A percentile compares a stretch with the other conserved stretches of the same genome.
These are phyloP conservation scores for Suhomyces bribrorum DNA, from an alignment of 1,139 yeast genomes.

Conservation along the genomic window DNA sequence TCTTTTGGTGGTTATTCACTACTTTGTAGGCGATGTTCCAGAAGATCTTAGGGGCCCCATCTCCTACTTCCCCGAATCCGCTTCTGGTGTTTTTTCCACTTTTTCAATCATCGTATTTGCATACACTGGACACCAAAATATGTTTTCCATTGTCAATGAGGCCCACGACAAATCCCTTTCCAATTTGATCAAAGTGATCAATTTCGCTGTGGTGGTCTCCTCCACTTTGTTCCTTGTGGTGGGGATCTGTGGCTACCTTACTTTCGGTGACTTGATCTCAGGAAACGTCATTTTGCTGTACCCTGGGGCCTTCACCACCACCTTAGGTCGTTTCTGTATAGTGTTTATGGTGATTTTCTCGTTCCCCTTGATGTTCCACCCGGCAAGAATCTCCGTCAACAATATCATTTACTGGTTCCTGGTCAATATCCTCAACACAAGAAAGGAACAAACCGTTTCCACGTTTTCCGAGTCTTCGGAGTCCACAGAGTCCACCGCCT, in stretches of 20 bases:
- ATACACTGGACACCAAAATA: conserved; percentile 52
- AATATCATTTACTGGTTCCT: conserved; percentile 63
- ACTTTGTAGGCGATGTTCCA: conserved; percentile 45
- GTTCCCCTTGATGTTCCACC: conserved; percentile 91
- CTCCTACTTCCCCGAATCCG: conserved; percentile 55
- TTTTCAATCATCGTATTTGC: conserved; percentile 52
- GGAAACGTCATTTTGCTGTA: conserved; percentile 83
- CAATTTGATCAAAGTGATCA: conserved; percentile 54
- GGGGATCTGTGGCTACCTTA: conserved; percentile 46
- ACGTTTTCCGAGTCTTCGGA: conserved; percentile 6
- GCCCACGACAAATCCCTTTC: conserved; percentile 55
- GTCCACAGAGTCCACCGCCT: conserved; percentile 10
- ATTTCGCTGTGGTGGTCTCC: conserved; percentile 49
- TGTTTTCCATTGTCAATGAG: conserved; percentile 52
- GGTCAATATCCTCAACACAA: conserved; percentile 2
- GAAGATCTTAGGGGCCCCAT: conserved; percentile 53
- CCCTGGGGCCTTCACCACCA: conserved; percentile 47
- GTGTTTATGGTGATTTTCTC: conserved; percentile 83
- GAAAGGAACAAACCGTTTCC: not conserved
- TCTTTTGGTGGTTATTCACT: conserved; percentile 39
- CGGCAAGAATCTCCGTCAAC: conserved; percentile 82
- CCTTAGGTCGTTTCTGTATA: conserved; percentile 71
- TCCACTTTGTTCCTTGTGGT: conserved; percentile 38
- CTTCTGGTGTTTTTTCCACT: conserved; percentile 65
- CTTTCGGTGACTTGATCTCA: conserved; percentile 44